These are phyloP conservation scores for Xylaria sp. DNA, from an alignment of 495 filamentous ascomycete species.

Conservation along the genomic window DNA sequence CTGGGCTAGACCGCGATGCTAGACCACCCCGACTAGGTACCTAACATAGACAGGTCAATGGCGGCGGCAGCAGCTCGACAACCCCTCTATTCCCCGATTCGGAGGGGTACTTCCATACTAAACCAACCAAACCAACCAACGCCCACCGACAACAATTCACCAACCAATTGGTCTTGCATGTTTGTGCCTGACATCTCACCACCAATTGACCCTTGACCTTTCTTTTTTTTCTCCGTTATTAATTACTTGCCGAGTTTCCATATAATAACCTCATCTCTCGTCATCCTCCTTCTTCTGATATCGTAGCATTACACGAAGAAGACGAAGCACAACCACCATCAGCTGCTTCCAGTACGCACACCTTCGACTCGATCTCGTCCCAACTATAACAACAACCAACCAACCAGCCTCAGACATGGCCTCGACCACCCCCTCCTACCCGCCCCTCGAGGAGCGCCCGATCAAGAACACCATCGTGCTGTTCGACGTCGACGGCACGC, in stretches of 20 bases:
- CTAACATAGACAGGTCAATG: no score
- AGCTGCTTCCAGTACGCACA: background rate
- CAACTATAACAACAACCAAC: background rate
- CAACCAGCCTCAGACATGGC: constrained; percentile 31
- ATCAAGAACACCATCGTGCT: constrained; percentile 89
- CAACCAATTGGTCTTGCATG: background rate
- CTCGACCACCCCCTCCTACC: constrained; percentile 55
- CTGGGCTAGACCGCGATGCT: background rate
- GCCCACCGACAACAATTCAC: no score
- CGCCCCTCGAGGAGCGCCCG: constrained; percentile 79
- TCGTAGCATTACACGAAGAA: background rate
- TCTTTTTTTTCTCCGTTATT: background rate
- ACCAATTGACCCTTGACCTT: background rate
- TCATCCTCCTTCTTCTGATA: no score
- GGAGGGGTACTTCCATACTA: background rate
- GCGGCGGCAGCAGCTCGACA: background rate
- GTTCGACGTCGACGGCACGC: constrained; percentile 92
- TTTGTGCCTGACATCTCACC: background rate
- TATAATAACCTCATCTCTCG: background rate
- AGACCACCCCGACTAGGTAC: background rate
- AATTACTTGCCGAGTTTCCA: background rate
- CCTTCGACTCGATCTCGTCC: background rate
- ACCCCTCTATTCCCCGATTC: constrained; percentile 2
- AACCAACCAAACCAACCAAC: no score
- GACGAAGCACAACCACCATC: background rate